phyloP scores from a whole-genome alignment of 495 filamentous ascomycete species.

The Friedmanniomyces endolithicus region DNA sequence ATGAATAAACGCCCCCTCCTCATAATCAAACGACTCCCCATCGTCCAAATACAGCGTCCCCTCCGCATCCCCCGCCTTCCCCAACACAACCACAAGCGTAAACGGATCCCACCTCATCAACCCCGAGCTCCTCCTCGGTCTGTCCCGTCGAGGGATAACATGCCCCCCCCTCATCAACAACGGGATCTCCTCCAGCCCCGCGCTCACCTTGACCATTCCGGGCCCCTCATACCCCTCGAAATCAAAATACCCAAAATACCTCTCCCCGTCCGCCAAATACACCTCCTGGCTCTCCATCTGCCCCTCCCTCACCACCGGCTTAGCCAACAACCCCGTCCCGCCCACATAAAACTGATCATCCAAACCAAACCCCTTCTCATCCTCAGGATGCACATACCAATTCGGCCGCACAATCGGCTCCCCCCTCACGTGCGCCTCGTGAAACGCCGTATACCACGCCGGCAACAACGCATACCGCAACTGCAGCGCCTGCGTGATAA shows the following conservation, averaged over 20 bases:
- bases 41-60: constrained; percentile 86
- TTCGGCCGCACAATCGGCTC: constrained; percentile 81
- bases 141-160: constrained; percentile 79
- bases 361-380: constrained; percentile 71
- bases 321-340: constrained; percentile 70
- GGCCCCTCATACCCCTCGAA: constrained; percentile 63
- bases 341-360: constrained; percentile 93
- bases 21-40: constrained; percentile 80
- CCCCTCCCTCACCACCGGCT: constrained; percentile 70
- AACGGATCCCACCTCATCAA: constrained; percentile 92
- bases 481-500: constrained; percentile 77
- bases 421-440: constrained; percentile 68
- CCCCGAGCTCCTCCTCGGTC: constrained; percentile 67
- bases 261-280: constrained; percentile 73
- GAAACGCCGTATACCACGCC: constrained; percentile 94
- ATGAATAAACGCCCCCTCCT: constrained; percentile 76
- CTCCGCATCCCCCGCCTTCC: constrained; percentile 56
- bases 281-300: constrained; percentile 60
- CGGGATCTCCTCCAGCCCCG: constrained; percentile 75
- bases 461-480: constrained; percentile 83
- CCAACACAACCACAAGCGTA: constrained; percentile 71
- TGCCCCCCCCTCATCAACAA: constrained; percentile 85
- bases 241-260: constrained; percentile 91
- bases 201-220: constrained; percentile 47
- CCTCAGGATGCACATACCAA: constrained; percentile 80